Conservation (phyloP, 768 basidiomycete genomes). For the Tricholomella constricta region DNA sequence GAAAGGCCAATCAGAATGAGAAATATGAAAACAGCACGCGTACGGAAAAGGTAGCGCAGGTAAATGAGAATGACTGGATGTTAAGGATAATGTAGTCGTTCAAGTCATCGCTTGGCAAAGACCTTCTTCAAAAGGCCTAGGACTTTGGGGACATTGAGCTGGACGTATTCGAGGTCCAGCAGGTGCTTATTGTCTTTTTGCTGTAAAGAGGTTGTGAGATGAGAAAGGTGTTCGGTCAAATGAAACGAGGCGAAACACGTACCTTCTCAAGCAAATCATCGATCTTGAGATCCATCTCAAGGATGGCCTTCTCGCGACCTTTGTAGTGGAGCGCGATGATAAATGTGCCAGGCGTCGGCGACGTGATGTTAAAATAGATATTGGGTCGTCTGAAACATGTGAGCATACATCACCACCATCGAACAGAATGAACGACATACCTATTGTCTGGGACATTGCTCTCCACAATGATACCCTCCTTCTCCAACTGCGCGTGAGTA, state of each 20-base stretch:
- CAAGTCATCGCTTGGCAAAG: conserved; percentile 76
- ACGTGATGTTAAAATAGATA: conserved; percentile 99
- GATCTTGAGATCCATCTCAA: conserved; percentile 99
- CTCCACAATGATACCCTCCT: conserved; percentile 98
- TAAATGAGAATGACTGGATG: conserved; percentile 21
- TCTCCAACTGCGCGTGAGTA: conserved; percentile 97
- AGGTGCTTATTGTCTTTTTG: conserved; percentile 99
- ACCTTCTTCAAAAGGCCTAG: conserved; percentile 92
- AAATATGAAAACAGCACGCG: conserved; percentile 10
- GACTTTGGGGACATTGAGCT: conserved; percentile 95
- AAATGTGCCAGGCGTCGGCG: conserved; percentile 96
- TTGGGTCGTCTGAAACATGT: conserved; percentile 74
- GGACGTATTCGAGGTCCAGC: conserved; percentile 96
- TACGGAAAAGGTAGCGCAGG: conserved; percentile 18
- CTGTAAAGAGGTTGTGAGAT: conserved; percentile 40
- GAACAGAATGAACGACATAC: conserved; percentile 42
- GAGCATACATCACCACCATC: background rate
- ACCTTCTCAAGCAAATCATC: conserved; percentile 98
- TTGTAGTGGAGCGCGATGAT: conserved; percentile 99
- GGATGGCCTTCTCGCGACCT: conserved; percentile 96
- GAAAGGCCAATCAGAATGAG: conserved; percentile 15
- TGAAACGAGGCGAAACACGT: conserved; percentile 19
- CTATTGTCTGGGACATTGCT: conserved; percentile 99
- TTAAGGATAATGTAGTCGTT: conserved; percentile 31
- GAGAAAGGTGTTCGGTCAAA: background rate